Evolutionary conservation across 208 protist species (phyloP).

Genomic region (Phytomonas sp.): DNA sequence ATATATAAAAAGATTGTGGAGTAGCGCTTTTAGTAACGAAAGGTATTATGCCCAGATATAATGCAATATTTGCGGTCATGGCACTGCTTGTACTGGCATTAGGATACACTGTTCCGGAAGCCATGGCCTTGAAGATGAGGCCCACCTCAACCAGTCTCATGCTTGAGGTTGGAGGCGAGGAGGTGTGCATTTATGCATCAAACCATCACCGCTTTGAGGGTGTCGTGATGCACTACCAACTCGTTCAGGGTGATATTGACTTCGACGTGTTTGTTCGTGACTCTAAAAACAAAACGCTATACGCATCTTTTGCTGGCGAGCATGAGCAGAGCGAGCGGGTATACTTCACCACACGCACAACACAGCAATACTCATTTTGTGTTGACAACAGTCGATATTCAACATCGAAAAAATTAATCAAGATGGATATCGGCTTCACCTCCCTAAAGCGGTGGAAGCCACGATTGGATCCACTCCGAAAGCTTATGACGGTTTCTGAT

Average conservation of each 20-base stretch:
- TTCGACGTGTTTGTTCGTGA: conserved; percentile 70
- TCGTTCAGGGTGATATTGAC: conserved; percentile 52
- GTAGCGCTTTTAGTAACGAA: neutral
- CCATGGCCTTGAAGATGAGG: conserved; percentile 29
- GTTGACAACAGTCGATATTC: conserved; percentile 69
- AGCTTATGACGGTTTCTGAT: conserved; percentile 55
- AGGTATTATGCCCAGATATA: neutral
- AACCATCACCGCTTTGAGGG: conserved; percentile 54
- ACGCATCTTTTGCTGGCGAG: conserved; percentile 68
- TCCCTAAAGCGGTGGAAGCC: conserved; percentile 73
- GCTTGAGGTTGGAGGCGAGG: conserved; percentile 57
- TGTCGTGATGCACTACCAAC: conserved; percentile 62
- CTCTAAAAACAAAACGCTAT: conserved; percentile 43
- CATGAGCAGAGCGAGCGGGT: conserved; percentile 60
- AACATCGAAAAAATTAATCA: conserved; percentile 37
- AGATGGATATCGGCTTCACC: conserved; percentile 61
- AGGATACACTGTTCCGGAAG: neutral
- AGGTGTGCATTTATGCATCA: conserved; percentile 64
- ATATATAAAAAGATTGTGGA: neutral
- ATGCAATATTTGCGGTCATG: neutral
- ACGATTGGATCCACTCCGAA: conserved; percentile 65
- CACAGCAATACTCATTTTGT: conserved; percentile 67
- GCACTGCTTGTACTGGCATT: neutral
- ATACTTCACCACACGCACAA: conserved; percentile 64
- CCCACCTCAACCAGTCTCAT: conserved; percentile 39